Base-by-base conservation (phyloP, 2,329 filamentous ascomycete species). In the Sporothrix luriei region DNA sequence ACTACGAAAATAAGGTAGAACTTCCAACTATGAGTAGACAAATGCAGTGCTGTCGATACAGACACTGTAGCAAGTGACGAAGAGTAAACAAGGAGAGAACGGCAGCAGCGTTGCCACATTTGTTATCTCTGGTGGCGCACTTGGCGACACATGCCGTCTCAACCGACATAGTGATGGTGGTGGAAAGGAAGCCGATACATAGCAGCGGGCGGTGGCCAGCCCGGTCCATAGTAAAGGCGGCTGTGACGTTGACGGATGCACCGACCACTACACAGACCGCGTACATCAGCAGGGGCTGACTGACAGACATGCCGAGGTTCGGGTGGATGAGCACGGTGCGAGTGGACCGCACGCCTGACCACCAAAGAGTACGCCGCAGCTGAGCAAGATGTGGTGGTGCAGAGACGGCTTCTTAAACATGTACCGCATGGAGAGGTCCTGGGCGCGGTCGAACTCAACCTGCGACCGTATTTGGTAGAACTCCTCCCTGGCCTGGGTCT, bases 1-100 rank as follows among this genome's bases (percentile, higher is more conserved):
- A 78, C 79, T 64, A 83, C 82, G 71, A 86, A 87, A 33, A 87
- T 78, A 73, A 86, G 84, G 76, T 85, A 86, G 71, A 83, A 86
- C 75, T 79, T 83, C 78, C 82, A 86, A 1, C 69, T 70, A 24
- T n/a, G 9, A 33, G 62, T 71, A 69, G 9, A 71, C 70, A 66
- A 69, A 71, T 2, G 70, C 67, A 2, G 67, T 64, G 62, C 49
- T 67, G 62, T 69, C 67, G 52, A 71, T 49, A 24, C 61, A 65
- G 13, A 64, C 9, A 21, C 70, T 67, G 29, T 71, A 69, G 10
- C 51, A 46, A 46, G 69, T 19, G 14, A 70, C 65, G 29, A 70
- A 70, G 7, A 68, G 67, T n/a, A 48, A 71, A 71, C 24, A 71
- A 24, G 33, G 64, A 68, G 16, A 69, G 46, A 6, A 69, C 67